A percentile compares a stretch with the other conserved stretches of the same genome.
Evolutionary conservation across 768 basidiomycete species (phyloP).

Genomic region (Suillus fuscotomentosus): DNA sequence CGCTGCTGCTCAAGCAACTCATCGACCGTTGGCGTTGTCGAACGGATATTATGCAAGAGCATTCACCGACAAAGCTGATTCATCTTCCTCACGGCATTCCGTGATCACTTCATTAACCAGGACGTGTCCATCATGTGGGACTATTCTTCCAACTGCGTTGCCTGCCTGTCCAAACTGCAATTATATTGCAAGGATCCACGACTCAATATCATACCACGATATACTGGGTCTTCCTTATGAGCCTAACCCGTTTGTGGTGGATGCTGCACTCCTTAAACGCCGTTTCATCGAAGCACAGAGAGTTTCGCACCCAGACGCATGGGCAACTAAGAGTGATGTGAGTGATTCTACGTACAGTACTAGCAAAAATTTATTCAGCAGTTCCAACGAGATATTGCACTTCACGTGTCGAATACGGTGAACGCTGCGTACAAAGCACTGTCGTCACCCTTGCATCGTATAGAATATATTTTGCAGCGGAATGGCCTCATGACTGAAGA

Average conservation of each 20-base stretch:
- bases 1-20: not conserved
- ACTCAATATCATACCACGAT: conserved; percentile 59
- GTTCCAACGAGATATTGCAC: conserved; percentile 23
- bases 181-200: conserved; percentile 58
- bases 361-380: conserved; percentile 8
- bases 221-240: conserved; percentile 62
- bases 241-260: conserved; percentile 71
- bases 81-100: not conserved
- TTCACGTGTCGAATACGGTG: conserved; percentile 60
- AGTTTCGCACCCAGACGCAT: conserved; percentile 84
- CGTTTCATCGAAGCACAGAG: conserved; percentile 73
- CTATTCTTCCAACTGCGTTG: conserved; percentile 56
- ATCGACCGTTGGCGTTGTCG: not conserved
- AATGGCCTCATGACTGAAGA: conserved; percentile 63
- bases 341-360: conserved; percentile 11
- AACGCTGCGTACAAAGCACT: conserved; percentile 84
- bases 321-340: conserved; percentile 67
- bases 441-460: conserved; percentile 67
- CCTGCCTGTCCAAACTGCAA: conserved; percentile 79
- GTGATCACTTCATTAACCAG: conserved; percentile 11
- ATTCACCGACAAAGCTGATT: not conserved
- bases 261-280: conserved; percentile 55
- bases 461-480: conserved; percentile 74
- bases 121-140: conserved; percentile 63
- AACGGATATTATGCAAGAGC: not conserved